A percentile compares a stretch with the other conserved stretches of the same genome.
Evolutionary conservation across 306 rosid genomes (phyloP).

Genomic region (Sicyos edulis): DNA sequence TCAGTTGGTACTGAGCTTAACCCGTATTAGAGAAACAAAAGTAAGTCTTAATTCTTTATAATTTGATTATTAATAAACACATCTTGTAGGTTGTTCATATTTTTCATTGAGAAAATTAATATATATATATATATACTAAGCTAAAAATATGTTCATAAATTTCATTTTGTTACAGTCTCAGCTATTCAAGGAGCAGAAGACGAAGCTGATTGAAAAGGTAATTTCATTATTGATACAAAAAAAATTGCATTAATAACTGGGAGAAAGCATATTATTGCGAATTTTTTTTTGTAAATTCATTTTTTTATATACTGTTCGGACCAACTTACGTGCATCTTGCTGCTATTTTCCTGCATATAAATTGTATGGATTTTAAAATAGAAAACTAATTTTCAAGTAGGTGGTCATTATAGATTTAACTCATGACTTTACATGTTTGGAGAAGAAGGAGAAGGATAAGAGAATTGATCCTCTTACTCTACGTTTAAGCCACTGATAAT

Average conservation of each 20-base stretch:
- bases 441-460: no score
- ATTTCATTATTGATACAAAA: background rate
- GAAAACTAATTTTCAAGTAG: no score
- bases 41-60: conserved; percentile 23
- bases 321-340: no score
- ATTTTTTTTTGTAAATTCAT: background rate
- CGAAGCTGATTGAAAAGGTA: conserved; percentile 15
- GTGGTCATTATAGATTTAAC: no score
- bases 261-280: background rate
- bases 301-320: background rate
- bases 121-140: background rate
- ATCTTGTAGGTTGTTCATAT: background rate
- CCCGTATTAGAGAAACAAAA: conserved; percentile 41
- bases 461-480: no score
- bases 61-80: background rate
- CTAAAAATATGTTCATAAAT: background rate
- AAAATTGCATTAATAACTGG: background rate
- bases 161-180: background rate
- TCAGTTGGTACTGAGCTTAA: conserved; percentile 44
- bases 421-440: no score
- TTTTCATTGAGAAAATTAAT: background rate
- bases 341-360: no score
- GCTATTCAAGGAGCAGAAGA: conserved; percentile 16
- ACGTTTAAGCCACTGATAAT: no score
- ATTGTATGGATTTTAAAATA: no score